Conservation (phyloP, 2,329 filamentous ascomycete species). For the Pyrenochaeta sp. region DNA sequence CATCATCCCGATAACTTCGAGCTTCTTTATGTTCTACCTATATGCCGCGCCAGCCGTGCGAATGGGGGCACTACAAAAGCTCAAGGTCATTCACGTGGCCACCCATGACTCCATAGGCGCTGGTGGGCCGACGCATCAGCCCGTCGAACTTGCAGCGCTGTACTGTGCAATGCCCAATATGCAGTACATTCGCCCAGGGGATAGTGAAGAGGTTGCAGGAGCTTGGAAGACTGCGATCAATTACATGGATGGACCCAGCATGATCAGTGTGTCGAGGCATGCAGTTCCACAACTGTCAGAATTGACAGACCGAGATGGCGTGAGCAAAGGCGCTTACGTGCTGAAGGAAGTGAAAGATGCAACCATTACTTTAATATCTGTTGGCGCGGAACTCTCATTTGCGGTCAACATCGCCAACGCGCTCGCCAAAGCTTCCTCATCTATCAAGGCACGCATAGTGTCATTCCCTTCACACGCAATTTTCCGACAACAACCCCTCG, state of each 20-base stretch:
- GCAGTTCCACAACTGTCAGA: constrained; percentile 51
- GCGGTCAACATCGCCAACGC: constrained; percentile 54
- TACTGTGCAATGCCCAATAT: constrained; percentile 71
- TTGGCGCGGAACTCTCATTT: constrained; percentile 60
- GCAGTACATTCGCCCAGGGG: constrained; percentile 67
- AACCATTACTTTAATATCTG: constrained; percentile 60
- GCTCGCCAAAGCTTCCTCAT: constrained; percentile 43
- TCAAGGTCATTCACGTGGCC: constrained; percentile 67
- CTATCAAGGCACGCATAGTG: constrained; percentile 57
- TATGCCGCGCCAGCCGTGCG: constrained; percentile 67
- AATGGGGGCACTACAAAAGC: constrained; percentile 66
- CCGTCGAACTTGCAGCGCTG: constrained; percentile 64
- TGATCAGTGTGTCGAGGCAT: constrained; percentile 61
- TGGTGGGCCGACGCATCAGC: constrained; percentile 70
- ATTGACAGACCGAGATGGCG: constrained; percentile 52
- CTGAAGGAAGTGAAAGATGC: constrained; percentile 56
- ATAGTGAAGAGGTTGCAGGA: constrained; percentile 66
- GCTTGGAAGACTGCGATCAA: constrained; percentile 62
- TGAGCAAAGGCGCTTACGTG: constrained; percentile 58
- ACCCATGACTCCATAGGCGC: constrained; percentile 67
- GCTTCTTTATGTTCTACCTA: constrained; percentile 72
- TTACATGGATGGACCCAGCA: constrained; percentile 53
- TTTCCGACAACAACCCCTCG: constrained; percentile 58
- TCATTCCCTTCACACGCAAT: constrained; percentile 61
- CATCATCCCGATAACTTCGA: constrained; percentile 58